Percentiles rank a stretch among this genome's conserved stretches.
Conservation (phyloP, 768 basidiomycete species). For the Nevesoporus exiguus region DNA sequence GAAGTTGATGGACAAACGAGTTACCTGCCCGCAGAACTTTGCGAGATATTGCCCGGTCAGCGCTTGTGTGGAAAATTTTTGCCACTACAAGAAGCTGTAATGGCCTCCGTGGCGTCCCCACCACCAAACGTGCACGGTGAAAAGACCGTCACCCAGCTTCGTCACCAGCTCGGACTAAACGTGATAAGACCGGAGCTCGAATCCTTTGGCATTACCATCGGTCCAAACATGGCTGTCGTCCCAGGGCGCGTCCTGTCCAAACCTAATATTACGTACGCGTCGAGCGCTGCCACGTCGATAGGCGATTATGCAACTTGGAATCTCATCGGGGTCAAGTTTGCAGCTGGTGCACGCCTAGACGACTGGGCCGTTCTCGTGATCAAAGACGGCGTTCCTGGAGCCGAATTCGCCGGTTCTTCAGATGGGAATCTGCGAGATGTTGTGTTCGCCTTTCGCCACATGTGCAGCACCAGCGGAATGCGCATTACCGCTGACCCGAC, state of each 20-base stretch:
- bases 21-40: slow-evolving; percentile 46
- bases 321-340: slow-evolving; percentile 55
- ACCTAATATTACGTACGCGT: slow-evolving; percentile 41
- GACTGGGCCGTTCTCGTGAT: slow-evolving; percentile 73
- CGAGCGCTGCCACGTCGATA: slow-evolving; percentile 29
- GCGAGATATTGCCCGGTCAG: slow-evolving; percentile 43
- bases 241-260: slow-evolving; percentile 50
- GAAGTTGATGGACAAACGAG: slow-evolving; percentile 44
- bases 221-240: slow-evolving; percentile 50
- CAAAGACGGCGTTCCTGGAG: slow-evolving; percentile 49
- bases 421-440: slow-evolving; percentile 50
- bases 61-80: slow-evolving; percentile 50
- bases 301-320: slow-evolving; percentile 54
- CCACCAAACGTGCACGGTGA: slow-evolving; percentile 48
- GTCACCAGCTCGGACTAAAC: slow-evolving; percentile 41
- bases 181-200: slow-evolving; percentile 33
- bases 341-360: slow-evolving; percentile 49
- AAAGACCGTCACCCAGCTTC: slow-evolving; percentile 43
- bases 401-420: slow-evolving; percentile 52
- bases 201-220: slow-evolving; percentile 46
- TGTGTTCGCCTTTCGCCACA: slow-evolving; percentile 52
- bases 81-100: slow-evolving; percentile 45
- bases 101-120: slow-evolving; percentile 49
- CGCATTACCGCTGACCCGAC: slow-evolving; percentile 35
- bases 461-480: slow-evolving; percentile 69